These are phyloP conservation scores for Poronia punctata DNA, from an alignment of 495 filamentous ascomycete genomes.

Conservation along the genomic window DNA sequence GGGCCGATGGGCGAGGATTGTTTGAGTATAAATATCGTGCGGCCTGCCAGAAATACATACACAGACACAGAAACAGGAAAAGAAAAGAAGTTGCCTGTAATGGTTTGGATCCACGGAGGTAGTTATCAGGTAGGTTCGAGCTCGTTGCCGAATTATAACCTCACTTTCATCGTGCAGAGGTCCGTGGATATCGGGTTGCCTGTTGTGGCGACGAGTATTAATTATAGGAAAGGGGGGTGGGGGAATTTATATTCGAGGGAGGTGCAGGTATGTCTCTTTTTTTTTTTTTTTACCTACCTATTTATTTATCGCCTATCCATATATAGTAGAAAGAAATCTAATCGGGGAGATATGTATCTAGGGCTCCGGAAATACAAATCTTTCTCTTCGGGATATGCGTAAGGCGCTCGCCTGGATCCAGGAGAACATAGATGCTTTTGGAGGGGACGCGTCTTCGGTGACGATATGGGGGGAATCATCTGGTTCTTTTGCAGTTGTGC, in stretches of 20 bases:
- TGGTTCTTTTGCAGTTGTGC: slow-evolving; percentile 28
- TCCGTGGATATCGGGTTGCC: slow-evolving; percentile 42
- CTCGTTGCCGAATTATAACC: slow-evolving; percentile 42
- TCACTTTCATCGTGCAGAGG: slow-evolving; percentile 35
- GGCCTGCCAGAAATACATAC: slow-evolving; percentile 50
- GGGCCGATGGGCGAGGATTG: slow-evolving; percentile 60
- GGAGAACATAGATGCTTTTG: slow-evolving; percentile 51
- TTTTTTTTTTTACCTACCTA: slow-evolving; percentile 1
- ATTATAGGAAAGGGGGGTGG: slow-evolving; percentile 36
- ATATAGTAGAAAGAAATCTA: no score
- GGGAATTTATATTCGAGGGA: slow-evolving; percentile 43
- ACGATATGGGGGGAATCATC: slow-evolving; percentile 34
- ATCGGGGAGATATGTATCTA: background rate
- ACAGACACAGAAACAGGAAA: slow-evolving; percentile 29
- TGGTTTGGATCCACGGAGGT: slow-evolving; percentile 65
- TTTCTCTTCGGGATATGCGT: slow-evolving; percentile 46
- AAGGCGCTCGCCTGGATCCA: slow-evolving; percentile 50
- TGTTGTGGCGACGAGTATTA: slow-evolving; percentile 37
- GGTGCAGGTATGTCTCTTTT: slow-evolving; percentile 21
- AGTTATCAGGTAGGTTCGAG: slow-evolving; percentile 57
- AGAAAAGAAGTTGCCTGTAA: slow-evolving; percentile 43
- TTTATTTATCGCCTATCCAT: no score
- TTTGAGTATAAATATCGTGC: slow-evolving; percentile 56
- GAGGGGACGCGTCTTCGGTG: slow-evolving; percentile 42
- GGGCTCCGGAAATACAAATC: slow-evolving; percentile 30